Percentiles rank a stretch among this genome's conserved stretches.
Evolutionary conservation across 2,329 filamentous ascomycete species (phyloP).

Genomic region (Paramyrothecium sp.): DNA sequence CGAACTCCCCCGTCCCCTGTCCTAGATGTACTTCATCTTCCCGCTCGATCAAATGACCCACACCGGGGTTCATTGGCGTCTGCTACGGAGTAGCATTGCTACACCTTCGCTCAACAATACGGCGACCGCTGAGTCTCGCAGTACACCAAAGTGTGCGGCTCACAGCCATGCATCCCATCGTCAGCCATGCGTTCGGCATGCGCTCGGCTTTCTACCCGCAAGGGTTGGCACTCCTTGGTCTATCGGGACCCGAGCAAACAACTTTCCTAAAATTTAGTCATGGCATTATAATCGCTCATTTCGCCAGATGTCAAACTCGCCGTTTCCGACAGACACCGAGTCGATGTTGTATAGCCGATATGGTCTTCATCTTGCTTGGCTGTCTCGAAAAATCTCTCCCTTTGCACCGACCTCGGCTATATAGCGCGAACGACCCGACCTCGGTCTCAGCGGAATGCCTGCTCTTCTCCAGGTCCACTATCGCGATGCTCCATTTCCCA

Average conservation of each 20-base stretch:
- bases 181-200: no score
- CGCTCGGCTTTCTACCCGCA: neutral
- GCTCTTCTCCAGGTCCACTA: neutral
- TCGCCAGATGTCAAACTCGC: neutral
- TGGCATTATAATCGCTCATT: no score
- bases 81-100: neutral
- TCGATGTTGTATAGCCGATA: neutral
- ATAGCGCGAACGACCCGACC: neutral
- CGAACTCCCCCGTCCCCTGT: neutral
- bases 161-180: no score
- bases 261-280: no score
- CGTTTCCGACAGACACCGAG: neutral
- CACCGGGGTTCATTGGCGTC: neutral
- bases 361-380: neutral
- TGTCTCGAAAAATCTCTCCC: neutral
- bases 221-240: no score
- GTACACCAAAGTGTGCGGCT: no score
- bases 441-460: neutral
- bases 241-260: no score
- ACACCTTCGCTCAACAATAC: no score
- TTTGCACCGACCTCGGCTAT: neutral
- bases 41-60: neutral
- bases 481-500: neutral
- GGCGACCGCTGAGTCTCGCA: no score
- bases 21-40: neutral